phyloP scores from a whole-genome alignment of 1,284 basidiomycete species.

The Pseudozyma hubeiensis region DNA sequence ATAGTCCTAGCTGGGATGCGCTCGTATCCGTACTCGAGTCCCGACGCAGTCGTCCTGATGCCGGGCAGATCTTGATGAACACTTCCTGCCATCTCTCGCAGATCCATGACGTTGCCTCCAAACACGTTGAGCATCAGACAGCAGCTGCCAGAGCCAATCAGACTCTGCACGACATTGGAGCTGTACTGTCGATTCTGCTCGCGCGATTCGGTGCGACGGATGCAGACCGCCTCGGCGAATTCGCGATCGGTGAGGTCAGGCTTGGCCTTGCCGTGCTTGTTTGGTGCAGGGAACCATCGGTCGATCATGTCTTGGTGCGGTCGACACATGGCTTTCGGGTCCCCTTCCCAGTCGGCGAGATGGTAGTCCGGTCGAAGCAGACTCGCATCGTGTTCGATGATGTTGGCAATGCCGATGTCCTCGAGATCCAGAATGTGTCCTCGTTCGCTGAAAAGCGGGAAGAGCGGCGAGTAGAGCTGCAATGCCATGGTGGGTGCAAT shows the following conservation, averaged over 20 bases:
- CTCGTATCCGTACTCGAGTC: conserved; percentile 37
- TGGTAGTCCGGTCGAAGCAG: conserved; percentile 37
- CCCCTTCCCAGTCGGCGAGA: conserved; percentile 27
- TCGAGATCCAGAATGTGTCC: conserved; percentile 35
- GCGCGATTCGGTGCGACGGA: conserved; percentile 26
- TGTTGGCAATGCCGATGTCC: conserved; percentile 20
- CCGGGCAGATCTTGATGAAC: conserved; percentile 23
- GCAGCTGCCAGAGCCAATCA: conserved; percentile 45
- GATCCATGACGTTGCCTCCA: conserved; percentile 30
- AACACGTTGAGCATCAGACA: conserved; percentile 47
- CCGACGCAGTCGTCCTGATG: conserved; percentile 17
- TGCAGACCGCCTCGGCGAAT: conserved; percentile 33
- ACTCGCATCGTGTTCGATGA: conserved; percentile 48
- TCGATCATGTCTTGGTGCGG: conserved; percentile 49
- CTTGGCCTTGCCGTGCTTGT: conserved; percentile 30
- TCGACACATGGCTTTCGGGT: conserved; percentile 28
- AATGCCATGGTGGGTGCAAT: conserved; percentile 48
- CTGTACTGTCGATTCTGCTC: conserved; percentile 33
- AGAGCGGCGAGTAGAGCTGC: conserved; percentile 48
- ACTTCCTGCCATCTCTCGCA: conserved; percentile 44
- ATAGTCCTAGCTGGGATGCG: conserved; percentile 34
- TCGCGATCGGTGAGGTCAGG: conserved; percentile 27
- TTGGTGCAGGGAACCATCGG: conserved; percentile 38
- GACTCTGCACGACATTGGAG: conserved; percentile 31
- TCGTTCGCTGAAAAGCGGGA: conserved; percentile 26